phyloP scores from a whole-genome alignment of 129 eudicot genomes.

The Cynara cardunculus region DNA sequence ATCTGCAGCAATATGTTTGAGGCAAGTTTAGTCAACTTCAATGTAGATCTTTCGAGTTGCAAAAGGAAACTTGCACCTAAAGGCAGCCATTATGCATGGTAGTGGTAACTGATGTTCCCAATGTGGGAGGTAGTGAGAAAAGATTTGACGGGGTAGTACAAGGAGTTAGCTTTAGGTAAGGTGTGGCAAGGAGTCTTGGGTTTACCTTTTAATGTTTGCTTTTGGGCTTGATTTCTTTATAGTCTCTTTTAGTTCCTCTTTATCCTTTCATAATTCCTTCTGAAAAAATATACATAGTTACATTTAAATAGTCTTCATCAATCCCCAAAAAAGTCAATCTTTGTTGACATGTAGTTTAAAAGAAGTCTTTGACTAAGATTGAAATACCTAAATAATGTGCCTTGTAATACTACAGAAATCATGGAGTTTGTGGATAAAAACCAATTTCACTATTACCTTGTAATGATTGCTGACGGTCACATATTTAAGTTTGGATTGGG shows the following conservation, averaged over 20 bases:
- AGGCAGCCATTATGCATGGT: background rate
- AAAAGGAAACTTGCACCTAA: background rate
- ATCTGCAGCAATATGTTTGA: background rate
- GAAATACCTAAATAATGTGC: background rate
- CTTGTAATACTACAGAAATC: background rate
- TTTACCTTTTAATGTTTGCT: no score
- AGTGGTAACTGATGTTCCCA: background rate
- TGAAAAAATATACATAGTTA: background rate
- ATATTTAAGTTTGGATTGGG: background rate
- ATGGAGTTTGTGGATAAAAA: background rate
- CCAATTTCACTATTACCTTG: background rate
- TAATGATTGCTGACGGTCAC: background rate
- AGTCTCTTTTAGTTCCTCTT: background rate
- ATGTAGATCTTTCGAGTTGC: background rate
- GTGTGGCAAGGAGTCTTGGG: background rate
- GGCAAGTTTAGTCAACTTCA: background rate
- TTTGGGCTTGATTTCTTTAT: background rate
- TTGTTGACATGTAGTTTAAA: background rate
- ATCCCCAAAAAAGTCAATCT: background rate
- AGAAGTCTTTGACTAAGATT: background rate
- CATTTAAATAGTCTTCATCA: background rate
- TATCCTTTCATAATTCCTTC: background rate
- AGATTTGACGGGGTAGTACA: background rate
- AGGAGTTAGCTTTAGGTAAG: background rate
- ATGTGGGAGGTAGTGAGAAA: background rate